Evolutionary conservation across 1,139 yeast species (phyloP).

Genomic region (Maudiozyma humilis): DNA sequence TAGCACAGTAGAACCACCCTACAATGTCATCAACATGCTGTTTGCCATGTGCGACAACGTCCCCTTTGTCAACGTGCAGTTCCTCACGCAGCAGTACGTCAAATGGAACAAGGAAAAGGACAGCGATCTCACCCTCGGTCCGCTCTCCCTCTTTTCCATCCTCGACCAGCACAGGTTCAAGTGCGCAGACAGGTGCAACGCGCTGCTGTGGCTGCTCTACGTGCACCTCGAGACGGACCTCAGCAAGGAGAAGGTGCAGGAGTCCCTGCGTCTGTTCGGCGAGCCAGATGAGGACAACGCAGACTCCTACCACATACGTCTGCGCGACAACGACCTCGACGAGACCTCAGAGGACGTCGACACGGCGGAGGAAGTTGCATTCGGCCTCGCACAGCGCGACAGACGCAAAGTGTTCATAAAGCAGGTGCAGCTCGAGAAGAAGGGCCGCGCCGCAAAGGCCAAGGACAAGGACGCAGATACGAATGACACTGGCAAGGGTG

Average conservation of each 20-base stretch:
- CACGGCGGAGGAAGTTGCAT: constrained; percentile 59
- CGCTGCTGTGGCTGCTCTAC: constrained; percentile 79
- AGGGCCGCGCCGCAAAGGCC: constrained; percentile 3
- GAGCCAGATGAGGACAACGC: constrained; percentile 20
- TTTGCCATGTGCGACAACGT: constrained; percentile 66
- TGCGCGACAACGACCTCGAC: constrained; percentile 8
- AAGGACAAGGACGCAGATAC: constrained; percentile 1
- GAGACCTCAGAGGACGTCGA: constrained; percentile 35
- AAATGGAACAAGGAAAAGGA: background rate
- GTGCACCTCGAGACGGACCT: constrained; percentile 69
- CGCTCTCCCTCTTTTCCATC: constrained; percentile 47
- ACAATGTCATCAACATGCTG: constrained; percentile 62
- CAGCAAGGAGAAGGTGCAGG: constrained; percentile 41
- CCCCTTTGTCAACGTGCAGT: constrained; percentile 38
- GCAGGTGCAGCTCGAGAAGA: constrained; percentile 4
- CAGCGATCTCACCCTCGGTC: constrained; percentile 4
- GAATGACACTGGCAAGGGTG: too few species aligned
- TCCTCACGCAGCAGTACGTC: constrained; percentile 25
- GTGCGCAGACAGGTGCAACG: constrained; percentile 57
- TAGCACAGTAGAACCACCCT: constrained; percentile 2
- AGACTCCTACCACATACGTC: background rate
- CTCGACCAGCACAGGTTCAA: constrained; percentile 45
- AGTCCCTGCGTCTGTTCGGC: constrained; percentile 56
- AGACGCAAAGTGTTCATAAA: constrained; percentile 41
- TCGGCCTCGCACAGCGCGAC: constrained; percentile 60